Evolutionary conservation across 2,329 filamentous ascomycete species (phyloP).

Genomic region (Sclerotinia subarctica): DNA sequence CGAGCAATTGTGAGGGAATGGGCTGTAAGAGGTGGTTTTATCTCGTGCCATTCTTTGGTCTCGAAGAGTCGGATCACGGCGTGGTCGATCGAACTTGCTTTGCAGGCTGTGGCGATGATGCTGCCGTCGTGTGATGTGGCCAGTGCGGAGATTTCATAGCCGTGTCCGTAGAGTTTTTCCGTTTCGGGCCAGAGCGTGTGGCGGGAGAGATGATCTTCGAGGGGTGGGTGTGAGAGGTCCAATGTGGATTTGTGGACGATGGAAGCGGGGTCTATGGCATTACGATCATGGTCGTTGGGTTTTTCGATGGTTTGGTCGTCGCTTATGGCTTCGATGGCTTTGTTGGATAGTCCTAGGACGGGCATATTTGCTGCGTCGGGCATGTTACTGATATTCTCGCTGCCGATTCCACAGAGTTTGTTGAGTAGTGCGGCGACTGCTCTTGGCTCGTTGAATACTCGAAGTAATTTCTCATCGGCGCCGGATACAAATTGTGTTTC

Average conservation of each 20-base stretch:
- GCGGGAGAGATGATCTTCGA: conserved; percentile 84
- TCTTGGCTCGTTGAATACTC: conserved; percentile 87
- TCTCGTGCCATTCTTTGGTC: conserved; percentile 80
- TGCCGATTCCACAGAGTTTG: conserved; percentile 60
- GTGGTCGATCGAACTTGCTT: conserved; percentile 87
- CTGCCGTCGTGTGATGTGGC: conserved; percentile 71
- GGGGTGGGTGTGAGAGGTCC: conserved; percentile 69
- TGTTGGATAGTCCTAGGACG: conserved; percentile 92
- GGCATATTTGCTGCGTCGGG: conserved; percentile 93
- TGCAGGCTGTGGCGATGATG: conserved; percentile 86
- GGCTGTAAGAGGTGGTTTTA: conserved; percentile 76
- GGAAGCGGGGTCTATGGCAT: conserved; percentile 54
- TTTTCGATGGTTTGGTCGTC: conserved; percentile 48
- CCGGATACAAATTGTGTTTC: conserved; percentile 82
- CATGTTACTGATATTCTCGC: conserved; percentile 46
- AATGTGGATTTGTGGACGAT: conserved; percentile 59
- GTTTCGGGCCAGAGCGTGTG: conserved; percentile 93
- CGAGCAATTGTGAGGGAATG: conserved; percentile 85
- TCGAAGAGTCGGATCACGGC: conserved; percentile 92
- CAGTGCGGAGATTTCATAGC: conserved; percentile 90
- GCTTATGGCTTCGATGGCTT: conserved; percentile 66
- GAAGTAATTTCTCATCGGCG: conserved; percentile 95
- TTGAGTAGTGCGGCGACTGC: conserved; percentile 73
- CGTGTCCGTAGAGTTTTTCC: conserved; percentile 96
- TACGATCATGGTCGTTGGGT: conserved; percentile 47